Percentiles rank a stretch among this genome's conserved stretches.
These are phyloP conservation scores for Ilex asprella DNA, from an alignment of 257 asterid genomes.

Conservation along the genomic window DNA sequence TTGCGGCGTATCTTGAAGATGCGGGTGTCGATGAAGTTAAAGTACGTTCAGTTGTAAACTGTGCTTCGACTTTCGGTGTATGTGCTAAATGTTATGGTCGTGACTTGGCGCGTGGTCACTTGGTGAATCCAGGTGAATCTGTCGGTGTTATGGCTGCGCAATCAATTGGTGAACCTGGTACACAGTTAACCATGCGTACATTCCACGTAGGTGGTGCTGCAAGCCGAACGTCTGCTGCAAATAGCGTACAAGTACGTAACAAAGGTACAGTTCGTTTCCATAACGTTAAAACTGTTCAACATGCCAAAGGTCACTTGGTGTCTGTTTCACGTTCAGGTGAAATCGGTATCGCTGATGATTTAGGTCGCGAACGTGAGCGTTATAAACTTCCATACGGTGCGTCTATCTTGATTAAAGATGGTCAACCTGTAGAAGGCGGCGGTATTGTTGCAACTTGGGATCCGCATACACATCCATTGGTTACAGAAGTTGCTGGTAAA, in stretches of 20 bases:
- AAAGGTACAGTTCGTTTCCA: no score
- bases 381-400: neutral
- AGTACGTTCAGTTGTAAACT: neutral
- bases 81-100: neutral
- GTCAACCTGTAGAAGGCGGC: neutral
- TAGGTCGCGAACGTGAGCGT: neutral
- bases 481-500: neutral
- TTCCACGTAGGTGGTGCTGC: neutral
- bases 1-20: no score
- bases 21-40: neutral
- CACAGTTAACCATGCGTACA: neutral
- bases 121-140: neutral
- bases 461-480: neutral
- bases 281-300: no score
- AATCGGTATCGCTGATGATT: neutral
- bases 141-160: neutral
- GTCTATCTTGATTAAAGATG: neutral
- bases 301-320: no score
- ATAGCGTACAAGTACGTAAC: no score
- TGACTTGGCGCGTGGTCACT: neutral
- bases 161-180: neutral
- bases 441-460: neutral
- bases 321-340: no score
- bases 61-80: neutral
- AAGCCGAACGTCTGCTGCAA: no score